A percentile compares a stretch with the other conserved stretches of the same genome.
Evolutionary conservation across 164 flowering plant species (phyloP).

Genomic region (Vitis vinifera): DNA sequence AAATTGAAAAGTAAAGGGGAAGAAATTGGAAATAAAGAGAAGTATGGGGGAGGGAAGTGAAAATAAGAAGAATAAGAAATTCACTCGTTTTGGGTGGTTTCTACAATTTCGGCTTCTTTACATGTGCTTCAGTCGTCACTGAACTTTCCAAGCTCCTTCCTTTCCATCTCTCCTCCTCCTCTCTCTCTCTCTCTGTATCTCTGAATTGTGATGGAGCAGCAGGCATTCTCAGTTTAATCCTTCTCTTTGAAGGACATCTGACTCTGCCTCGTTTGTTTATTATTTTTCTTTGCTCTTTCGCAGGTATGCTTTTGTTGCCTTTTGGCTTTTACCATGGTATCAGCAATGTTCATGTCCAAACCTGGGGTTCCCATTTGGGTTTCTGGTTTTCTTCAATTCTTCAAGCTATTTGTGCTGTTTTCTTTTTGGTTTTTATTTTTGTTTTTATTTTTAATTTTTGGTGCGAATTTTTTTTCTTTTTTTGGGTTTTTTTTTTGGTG

Average conservation of each 20-base stretch:
- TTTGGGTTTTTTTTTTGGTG: neutral
- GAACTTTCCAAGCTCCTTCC: conserved; percentile 23
- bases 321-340: no score
- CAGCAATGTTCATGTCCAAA: no score
- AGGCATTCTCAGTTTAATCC: neutral
- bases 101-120: neutral
- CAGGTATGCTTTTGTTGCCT: no score
- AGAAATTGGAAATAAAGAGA: neutral
- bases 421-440: neutral
- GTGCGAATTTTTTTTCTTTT: conserved; percentile 13
- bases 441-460: neutral
- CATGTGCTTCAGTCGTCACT: conserved; percentile 19
- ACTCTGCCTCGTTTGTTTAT: neutral
- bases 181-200: conserved; percentile 7
- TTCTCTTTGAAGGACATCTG: neutral
- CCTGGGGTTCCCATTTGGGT: no score
- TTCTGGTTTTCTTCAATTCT: neutral
- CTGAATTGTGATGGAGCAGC: neutral
- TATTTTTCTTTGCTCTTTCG: no score
- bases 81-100: conserved; percentile 22
- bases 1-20: neutral
- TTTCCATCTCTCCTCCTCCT: conserved; percentile 4
- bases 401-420: conserved; percentile 5
- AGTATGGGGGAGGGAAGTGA: neutral
- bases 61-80: conserved; percentile 1